Evolutionary conservation across 192 early-diverging fungal species (phyloP).

Genomic region (Helicostylum pulchrum): DNA sequence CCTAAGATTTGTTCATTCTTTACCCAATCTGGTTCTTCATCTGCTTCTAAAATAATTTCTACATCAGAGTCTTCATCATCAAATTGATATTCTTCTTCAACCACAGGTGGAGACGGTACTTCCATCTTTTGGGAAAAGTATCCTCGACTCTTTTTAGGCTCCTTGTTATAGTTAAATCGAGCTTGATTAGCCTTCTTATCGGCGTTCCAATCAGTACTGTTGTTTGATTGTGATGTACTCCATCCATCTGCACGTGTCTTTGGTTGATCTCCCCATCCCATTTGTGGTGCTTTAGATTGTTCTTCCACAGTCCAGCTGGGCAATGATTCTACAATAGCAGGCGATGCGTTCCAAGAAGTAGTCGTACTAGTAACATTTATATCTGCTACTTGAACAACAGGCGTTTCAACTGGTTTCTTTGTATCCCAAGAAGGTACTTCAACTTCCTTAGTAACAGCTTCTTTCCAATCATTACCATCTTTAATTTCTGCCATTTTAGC

Average conservation of each 20-base stretch:
- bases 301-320: too few species aligned
- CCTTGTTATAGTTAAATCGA: neutral
- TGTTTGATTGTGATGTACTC: too few species aligned
- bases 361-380: too few species aligned
- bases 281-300: too few species aligned
- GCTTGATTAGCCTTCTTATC: neutral
- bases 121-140: constrained; percentile 18
- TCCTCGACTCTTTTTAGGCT: constrained; percentile 3
- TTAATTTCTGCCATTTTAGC: neutral
- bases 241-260: too few species aligned
- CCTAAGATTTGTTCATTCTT: constrained; percentile 18
- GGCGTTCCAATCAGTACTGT: too few species aligned
- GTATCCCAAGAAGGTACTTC: neutral
- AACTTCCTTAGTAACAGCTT: neutral
- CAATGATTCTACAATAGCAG: too few species aligned
- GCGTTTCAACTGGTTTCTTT: neutral
- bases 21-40: neutral
- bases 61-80: constrained; percentile 31
- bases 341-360: too few species aligned
- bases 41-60: constrained; percentile 30
- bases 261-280: too few species aligned
- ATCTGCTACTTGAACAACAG: too few species aligned
- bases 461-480: neutral
- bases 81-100: neutral
- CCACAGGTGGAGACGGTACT: neutral